Conservation (phyloP, 441 rosid species). For the Eugenia klotzschiana region DNA sequence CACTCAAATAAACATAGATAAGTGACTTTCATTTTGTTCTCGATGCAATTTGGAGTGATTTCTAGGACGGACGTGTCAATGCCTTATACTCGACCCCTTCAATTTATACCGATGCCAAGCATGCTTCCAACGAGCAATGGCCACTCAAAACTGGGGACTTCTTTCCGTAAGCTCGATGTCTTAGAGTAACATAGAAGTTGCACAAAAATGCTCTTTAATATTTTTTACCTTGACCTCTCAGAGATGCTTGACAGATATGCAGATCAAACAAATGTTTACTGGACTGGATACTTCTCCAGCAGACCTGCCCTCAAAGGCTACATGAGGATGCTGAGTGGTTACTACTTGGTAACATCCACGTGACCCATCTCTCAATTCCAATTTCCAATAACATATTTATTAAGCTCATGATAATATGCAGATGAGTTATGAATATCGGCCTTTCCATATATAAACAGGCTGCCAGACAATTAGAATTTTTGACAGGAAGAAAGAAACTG, state of each 20-base stretch:
- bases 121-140: conserved; percentile 64
- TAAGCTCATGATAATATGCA: neutral
- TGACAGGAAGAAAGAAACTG: conserved; percentile 49
- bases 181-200: neutral
- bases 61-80: conserved; percentile 93
- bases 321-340: conserved; percentile 86
- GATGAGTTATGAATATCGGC: neutral
- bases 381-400: neutral
- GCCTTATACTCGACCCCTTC: conserved; percentile 97
- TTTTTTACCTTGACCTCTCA: neutral
- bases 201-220: neutral
- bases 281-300: conserved; percentile 97
- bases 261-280: conserved; percentile 82
- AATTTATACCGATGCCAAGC: conserved; percentile 90
- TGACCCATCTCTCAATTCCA: neutral
- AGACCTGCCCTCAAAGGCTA: conserved; percentile 88
- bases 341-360: conserved; percentile 48
- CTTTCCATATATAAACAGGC: conserved; percentile 30
- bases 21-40: neutral
- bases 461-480: conserved; percentile 89
- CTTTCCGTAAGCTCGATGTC: conserved; percentile 66
- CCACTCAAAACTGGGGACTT: conserved; percentile 79
- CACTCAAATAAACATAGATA: neutral
- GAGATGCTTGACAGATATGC: conserved; percentile 56
- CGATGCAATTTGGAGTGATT: neutral